phyloP scores from a whole-genome alignment of 495 filamentous ascomycete species.

The Elasticomyces elasticus region DNA sequence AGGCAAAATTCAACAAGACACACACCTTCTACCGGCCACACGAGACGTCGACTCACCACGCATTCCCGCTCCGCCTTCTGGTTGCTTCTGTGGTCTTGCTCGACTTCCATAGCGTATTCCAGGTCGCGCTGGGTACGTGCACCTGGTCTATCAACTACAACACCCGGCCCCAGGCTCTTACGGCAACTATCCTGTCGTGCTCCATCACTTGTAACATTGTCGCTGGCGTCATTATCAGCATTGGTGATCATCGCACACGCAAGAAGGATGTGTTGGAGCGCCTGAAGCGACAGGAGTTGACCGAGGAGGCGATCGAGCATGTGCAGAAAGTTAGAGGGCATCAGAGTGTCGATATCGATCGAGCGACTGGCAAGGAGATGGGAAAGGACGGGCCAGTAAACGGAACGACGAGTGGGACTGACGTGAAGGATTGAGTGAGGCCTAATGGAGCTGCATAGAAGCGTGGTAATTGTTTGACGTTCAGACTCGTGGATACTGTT shows the following conservation, averaged over 20 bases:
- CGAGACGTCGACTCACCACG: slow-evolving; percentile 68
- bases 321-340: slow-evolving; percentile 8
- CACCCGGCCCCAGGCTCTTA: slow-evolving; percentile 54
- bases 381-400: background rate
- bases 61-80: slow-evolving; percentile 62
- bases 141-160: slow-evolving; percentile 64
- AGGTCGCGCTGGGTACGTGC: slow-evolving; percentile 63
- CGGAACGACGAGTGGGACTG: background rate
- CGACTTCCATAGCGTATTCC: slow-evolving; percentile 62
- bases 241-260: slow-evolving; percentile 60
- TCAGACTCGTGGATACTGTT: background rate
- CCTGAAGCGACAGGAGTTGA: slow-evolving; percentile 62
- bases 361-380: background rate
- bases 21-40: slow-evolving; percentile 83
- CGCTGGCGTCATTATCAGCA: slow-evolving; percentile 59
- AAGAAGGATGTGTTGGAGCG: slow-evolving; percentile 76
- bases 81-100: slow-evolving; percentile 63
- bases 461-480: background rate
- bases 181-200: slow-evolving; percentile 67
- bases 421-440: background rate
- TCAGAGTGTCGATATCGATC: background rate
- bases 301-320: slow-evolving; percentile 57
- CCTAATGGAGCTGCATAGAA: background rate
- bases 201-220: slow-evolving; percentile 63
- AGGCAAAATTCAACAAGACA: slow-evolving; percentile 61